Conservation (phyloP, 2,329 filamentous ascomycete species). For the Dryadomyces quercivorus region DNA sequence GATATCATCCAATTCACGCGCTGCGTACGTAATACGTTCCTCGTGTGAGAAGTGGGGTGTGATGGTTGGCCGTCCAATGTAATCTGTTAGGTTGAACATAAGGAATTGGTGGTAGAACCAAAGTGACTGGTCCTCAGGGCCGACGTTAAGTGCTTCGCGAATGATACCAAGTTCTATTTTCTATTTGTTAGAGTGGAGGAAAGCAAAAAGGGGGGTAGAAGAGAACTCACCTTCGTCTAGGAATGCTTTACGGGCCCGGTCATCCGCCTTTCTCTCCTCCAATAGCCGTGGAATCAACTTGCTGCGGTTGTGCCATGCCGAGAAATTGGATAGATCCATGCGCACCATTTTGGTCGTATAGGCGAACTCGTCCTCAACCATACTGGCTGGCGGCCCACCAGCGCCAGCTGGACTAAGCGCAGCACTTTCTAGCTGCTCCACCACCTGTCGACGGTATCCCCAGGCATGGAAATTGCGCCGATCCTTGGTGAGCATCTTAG, state of each 20-base stretch:
- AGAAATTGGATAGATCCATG: constrained; percentile 85
- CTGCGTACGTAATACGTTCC: constrained; percentile 54
- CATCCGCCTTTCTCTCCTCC: constrained; percentile 53
- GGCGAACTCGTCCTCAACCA: constrained; percentile 70
- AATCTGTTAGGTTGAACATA: constrained; percentile 53
- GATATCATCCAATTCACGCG: constrained; percentile 61
- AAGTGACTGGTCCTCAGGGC: constrained; percentile 86
- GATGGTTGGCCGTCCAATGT: constrained; percentile 41
- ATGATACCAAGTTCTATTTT: constrained; percentile 59
- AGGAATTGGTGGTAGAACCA: constrained; percentile 96
- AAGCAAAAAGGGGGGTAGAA: not conserved
- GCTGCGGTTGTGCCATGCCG: constrained; percentile 87
- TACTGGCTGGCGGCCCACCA: constrained; percentile 34
- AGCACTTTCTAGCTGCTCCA: constrained; percentile 58
- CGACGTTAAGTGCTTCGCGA: constrained; percentile 68
- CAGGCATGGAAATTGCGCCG: constrained; percentile 93
- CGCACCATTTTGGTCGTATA: constrained; percentile 87
- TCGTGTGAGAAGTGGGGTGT: constrained; percentile 47
- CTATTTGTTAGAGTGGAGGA: not conserved
- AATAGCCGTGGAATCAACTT: constrained; percentile 70
- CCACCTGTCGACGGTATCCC: constrained; percentile 75
- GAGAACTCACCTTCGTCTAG: constrained; percentile 51
- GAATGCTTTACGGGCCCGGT: constrained; percentile 51
- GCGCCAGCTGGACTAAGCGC: constrained; percentile 19
- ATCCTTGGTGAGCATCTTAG: constrained; percentile 81